These are phyloP conservation scores for Hirsutella thompsonii DNA, from an alignment of 2,329 filamentous ascomycete genomes.

Conservation along the genomic window DNA sequence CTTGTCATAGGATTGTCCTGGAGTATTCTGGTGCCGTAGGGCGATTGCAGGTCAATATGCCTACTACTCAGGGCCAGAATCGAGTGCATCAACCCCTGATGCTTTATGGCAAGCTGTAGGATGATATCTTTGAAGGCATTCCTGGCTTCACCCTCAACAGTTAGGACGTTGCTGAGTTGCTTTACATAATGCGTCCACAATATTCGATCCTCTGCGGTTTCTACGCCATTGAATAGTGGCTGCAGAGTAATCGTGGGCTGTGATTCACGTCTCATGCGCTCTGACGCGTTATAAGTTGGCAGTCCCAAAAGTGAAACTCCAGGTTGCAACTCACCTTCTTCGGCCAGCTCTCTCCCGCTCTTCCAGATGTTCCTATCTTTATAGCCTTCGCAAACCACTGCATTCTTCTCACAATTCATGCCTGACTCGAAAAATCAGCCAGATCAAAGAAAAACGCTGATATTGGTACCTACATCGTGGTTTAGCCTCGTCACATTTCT, in stretches of 20 bases:
- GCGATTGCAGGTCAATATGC: constrained; percentile 51
- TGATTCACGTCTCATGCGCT: constrained; percentile 33
- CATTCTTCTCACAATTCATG: constrained; percentile 86
- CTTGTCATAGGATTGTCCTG: constrained; percentile 33
- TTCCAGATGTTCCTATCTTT: constrained; percentile 79
- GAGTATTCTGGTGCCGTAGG: constrained; percentile 41
- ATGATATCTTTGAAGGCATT: constrained; percentile 82
- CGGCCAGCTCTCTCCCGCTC: constrained; percentile 64
- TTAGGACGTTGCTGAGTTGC: constrained; percentile 68
- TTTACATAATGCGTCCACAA: constrained; percentile 77
- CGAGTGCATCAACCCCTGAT: constrained; percentile 81
- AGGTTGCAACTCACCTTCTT: constrained; percentile 40
- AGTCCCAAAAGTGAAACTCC: background rate
- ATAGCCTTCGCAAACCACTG: constrained; percentile 83
- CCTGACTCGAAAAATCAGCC: constrained; percentile 30
- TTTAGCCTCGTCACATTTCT: constrained; percentile 60
- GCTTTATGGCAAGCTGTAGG: constrained; percentile 66
- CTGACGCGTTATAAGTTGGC: constrained; percentile 18
- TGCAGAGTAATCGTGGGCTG: constrained; percentile 44
- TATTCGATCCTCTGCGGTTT: constrained; percentile 64
- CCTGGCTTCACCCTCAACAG: constrained; percentile 64
- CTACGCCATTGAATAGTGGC: constrained; percentile 66
- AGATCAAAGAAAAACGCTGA: background rate
- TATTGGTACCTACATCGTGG: constrained; percentile 38
- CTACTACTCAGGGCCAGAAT: constrained; percentile 73